Evolutionary conservation across 495 filamentous ascomycete species (phyloP).

Genomic region (Xylaria venustula): DNA sequence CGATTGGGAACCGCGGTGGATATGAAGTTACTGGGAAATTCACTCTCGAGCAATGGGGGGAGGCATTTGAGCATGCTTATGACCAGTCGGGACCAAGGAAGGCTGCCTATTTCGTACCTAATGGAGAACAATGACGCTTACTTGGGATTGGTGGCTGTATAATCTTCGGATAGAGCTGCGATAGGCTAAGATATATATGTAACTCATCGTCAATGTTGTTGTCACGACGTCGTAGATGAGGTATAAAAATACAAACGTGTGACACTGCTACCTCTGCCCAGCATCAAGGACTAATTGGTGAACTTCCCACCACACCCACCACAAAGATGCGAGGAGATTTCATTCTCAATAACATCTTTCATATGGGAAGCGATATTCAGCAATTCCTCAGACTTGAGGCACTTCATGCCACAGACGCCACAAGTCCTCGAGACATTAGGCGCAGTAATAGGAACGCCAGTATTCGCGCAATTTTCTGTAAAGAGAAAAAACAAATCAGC

Average conservation of each 20-base stretch:
- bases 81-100: not conserved
- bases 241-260: no score
- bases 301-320: constrained; percentile 50
- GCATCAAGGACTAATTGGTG: no score
- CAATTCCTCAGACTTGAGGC: constrained; percentile 31
- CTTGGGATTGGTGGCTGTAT: not conserved
- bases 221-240: no score
- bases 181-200: no score
- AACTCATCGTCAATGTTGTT: no score
- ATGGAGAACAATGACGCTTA: not conserved
- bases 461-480: constrained; percentile 37
- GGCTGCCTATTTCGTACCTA: not conserved
- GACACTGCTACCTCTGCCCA: no score
- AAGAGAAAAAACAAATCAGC: not conserved
- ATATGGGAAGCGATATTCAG: constrained; percentile 27
- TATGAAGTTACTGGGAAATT: constrained; percentile 16
- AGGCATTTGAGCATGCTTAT: constrained; percentile 13
- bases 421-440: constrained; percentile 44
- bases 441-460: constrained; percentile 41
- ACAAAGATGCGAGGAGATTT: constrained; percentile 36
- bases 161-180: no score
- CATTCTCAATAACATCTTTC: constrained; percentile 26
- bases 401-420: constrained; percentile 42
- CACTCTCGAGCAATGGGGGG: constrained; percentile 20
- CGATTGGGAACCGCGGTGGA: constrained; percentile 26